Evolutionary conservation across 78 protist species (phyloP), one percentile per base, ranked within the genome.

Genomic region (Chrysochromulina tobinii): DNA sequence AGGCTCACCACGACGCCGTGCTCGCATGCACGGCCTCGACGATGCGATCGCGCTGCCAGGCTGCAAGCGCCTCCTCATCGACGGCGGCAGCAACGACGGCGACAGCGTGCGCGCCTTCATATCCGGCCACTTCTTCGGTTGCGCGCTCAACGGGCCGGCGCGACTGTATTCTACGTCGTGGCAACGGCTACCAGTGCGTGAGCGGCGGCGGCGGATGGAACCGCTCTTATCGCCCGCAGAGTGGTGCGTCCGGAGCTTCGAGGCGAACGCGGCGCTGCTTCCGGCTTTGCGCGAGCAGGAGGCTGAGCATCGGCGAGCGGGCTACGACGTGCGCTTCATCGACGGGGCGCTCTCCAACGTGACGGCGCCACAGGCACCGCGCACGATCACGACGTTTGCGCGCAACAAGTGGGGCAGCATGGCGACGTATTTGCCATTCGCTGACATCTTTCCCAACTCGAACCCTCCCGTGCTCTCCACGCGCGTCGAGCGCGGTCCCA

Each of bases 281-380:
- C 77, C 77, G 51, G 12, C 50, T 2, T 50, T 68, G 15, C 51
- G 11, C 9, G 14, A 9, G 15, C 11, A 68, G 50, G 77, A 68
- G 77, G 12, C 9, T 11, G 50, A 68, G 48, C 50, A 9, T 50
- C 77, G 77, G 51, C 23, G 23, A 50, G 50, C 9, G n/a, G 50
- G 12, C 23, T n/a, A n/a, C 12, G 77, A 68, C 77, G 77, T 68
- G 77, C 77, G 77, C 77, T 68, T 68, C 77, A n/a, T 68, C 77
- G 21, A 68, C 48, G 77, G 20, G 11, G 77, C 77, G 27, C 77
- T 68, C 51, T 2, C 20, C 48, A 68, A 68, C 77, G 51, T 21
- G 50, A 68, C 77, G 23, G 77, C 77, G 51, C 21, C 27, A 12
- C 14, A 3, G 14, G 77, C 2, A 50, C 50, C 77, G 27, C 77